phyloP scores from a whole-genome alignment of 176 grass and related monocot genomes.

The maize (Zea mays) region DNA sequence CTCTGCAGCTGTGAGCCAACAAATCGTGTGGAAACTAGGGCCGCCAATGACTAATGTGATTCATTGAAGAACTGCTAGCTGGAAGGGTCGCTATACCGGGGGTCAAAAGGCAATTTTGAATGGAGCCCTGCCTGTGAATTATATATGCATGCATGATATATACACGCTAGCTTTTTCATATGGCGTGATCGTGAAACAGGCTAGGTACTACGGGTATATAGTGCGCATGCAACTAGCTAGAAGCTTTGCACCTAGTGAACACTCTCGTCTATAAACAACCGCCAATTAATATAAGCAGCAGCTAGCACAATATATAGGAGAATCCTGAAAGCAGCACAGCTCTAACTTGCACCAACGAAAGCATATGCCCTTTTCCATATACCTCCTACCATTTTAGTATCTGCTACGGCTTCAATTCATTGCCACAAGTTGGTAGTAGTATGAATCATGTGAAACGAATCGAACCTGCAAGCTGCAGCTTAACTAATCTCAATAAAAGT shows the following conservation, averaged over 20 bases:
- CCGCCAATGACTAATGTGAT: conserved; percentile 32
- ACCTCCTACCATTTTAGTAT: conserved; percentile 34
- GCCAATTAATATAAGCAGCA: conserved; percentile 34
- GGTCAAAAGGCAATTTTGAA: conserved; percentile 44
- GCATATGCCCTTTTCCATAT: conserved; percentile 36
- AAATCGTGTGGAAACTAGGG: conserved; percentile 42
- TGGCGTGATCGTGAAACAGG: conserved; percentile 34
- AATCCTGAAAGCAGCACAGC: conserved; percentile 35
- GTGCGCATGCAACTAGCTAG: conserved; percentile 26
- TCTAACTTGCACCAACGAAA: conserved; percentile 32
- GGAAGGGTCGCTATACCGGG: conserved; percentile 38
- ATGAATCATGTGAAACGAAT: conserved; percentile 9
- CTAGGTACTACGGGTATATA: background rate
- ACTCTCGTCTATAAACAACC: conserved; percentile 37
- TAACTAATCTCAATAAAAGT: conserved; percentile 1
- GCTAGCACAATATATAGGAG: background rate
- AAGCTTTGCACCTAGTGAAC: conserved; percentile 34
- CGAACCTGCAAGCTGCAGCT: conserved; percentile 4
- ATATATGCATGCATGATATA: conserved; percentile 30
- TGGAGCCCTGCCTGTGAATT: conserved; percentile 8
- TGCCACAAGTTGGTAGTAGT: conserved; percentile 20
- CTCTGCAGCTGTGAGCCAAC: conserved; percentile 43
- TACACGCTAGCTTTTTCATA: conserved; percentile 28
- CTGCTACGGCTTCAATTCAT: conserved; percentile 18
- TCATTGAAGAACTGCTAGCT: conserved; percentile 37